Conservation (phyloP, 495 filamentous ascomycete genomes). For the Aspergillus hancockii region DNA sequence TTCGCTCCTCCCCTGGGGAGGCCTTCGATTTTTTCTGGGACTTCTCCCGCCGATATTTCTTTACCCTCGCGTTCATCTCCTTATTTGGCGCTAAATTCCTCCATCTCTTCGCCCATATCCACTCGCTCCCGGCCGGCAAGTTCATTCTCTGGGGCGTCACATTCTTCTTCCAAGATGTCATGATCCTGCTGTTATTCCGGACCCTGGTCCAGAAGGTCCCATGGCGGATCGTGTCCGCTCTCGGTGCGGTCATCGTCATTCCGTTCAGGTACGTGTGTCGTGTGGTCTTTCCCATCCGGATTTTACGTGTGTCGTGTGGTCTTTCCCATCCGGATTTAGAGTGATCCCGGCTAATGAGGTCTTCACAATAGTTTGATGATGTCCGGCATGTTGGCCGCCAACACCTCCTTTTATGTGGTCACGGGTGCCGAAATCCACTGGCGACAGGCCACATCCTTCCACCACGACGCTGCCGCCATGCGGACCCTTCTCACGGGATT, state of each 20-base stretch:
- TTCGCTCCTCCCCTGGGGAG: constrained; percentile 24
- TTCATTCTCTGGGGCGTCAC: constrained; percentile 38
- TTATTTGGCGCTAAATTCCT: constrained; percentile 36
- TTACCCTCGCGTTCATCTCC: constrained; percentile 34
- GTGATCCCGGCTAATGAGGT: constrained; percentile 1
- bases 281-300: no score
- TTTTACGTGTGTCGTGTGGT: constrained; percentile 19
- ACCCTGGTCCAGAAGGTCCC: constrained; percentile 28
- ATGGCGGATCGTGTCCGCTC: constrained; percentile 24
- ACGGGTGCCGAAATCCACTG: constrained; percentile 45
- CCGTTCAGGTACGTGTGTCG: constrained; percentile 36
- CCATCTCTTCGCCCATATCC: constrained; percentile 40
- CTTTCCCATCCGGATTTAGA: no score
- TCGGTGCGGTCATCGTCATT: constrained; percentile 27
- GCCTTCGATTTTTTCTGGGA: constrained; percentile 34
- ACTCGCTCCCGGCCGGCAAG: constrained; percentile 32
- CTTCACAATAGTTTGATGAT: constrained; percentile 27
- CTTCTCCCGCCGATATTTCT: constrained; percentile 39
- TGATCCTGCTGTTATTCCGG: constrained; percentile 33
- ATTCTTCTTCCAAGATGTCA: constrained; percentile 44
- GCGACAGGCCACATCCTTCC: constrained; percentile 36
- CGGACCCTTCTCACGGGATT: constrained; percentile 40
- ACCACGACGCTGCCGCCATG: constrained; percentile 37
- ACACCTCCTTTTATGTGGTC: constrained; percentile 37
- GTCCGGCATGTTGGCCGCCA: constrained; percentile 39